These are phyloP conservation scores for Aspergillus olivimuriae DNA, from an alignment of 495 filamentous ascomycete species.

Conservation along the genomic window DNA sequence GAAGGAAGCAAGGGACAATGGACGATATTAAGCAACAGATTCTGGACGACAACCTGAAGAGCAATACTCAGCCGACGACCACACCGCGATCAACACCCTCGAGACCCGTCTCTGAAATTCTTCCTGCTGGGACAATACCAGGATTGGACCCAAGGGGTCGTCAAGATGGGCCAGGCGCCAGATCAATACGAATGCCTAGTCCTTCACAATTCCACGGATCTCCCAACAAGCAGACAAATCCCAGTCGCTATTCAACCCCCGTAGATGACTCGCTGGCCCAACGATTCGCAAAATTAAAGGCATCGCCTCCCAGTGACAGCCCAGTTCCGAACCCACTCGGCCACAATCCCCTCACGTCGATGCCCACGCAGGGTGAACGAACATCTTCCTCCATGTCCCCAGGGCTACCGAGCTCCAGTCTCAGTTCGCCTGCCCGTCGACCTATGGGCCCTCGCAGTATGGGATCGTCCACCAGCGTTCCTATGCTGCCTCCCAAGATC, in stretches of 20 bases:
- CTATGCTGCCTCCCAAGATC: slow-evolving; percentile 48
- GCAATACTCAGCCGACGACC: slow-evolving; percentile 25
- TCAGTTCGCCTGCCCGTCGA: slow-evolving; percentile 23
- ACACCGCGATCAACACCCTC: slow-evolving; percentile 8
- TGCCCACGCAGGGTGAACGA: slow-evolving; percentile 23
- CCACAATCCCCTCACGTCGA: slow-evolving; percentile 26
- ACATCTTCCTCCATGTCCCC: slow-evolving; percentile 16
- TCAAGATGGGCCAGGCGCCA: slow-evolving; percentile 15
- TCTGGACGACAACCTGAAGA: slow-evolving; percentile 35
- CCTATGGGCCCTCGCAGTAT: slow-evolving; percentile 53
- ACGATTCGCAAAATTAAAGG: slow-evolving; percentile 39
- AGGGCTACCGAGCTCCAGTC: slow-evolving; percentile 12
- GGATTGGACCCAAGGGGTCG: slow-evolving; percentile 17
- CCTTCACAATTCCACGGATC: slow-evolving; percentile 33
- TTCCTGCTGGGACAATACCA: slow-evolving; percentile 10
- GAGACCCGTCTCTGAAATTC: slow-evolving; percentile 11
- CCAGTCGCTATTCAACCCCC: slow-evolving; percentile 21
- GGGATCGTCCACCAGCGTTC: slow-evolving; percentile 36
- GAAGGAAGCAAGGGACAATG: slow-evolving; percentile 44
- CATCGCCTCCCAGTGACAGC: slow-evolving; percentile 15
- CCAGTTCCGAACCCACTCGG: slow-evolving; percentile 1
- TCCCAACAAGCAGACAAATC: slow-evolving; percentile 12
- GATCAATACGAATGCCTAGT: slow-evolving; percentile 35
- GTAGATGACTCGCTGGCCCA: slow-evolving; percentile 37
- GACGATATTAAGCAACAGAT: slow-evolving; percentile 40